phyloP scores from a whole-genome alignment of 495 filamentous ascomycete genomes.

The Xylaria curta region DNA sequence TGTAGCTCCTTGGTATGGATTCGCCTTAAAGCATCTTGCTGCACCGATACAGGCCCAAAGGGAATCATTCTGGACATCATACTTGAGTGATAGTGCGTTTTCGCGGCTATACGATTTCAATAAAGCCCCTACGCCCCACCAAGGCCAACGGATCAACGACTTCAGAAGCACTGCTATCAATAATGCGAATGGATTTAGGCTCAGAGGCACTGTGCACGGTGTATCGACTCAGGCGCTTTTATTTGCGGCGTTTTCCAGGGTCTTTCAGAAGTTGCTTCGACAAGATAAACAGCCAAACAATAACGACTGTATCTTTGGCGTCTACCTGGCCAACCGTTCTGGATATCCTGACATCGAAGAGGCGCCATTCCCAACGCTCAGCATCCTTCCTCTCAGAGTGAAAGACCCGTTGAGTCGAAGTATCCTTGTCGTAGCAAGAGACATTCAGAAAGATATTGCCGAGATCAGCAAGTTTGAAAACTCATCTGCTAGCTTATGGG shows the following conservation, averaged over 20 bases:
- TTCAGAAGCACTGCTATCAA: conserved; percentile 33
- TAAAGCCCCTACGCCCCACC: neutral
- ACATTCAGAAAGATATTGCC: conserved; percentile 50
- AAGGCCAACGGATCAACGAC: conserved; percentile 14
- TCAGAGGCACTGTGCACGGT: conserved; percentile 34
- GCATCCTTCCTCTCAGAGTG: conserved; percentile 50
- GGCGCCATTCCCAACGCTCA: conserved; percentile 46
- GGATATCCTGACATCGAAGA: conserved; percentile 29
- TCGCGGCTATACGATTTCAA: neutral
- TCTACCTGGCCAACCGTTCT: conserved; percentile 54
- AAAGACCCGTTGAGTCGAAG: neutral
- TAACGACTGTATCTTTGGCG: conserved; percentile 46
- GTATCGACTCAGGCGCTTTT: conserved; percentile 51
- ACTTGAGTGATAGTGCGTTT: conserved; percentile 46
- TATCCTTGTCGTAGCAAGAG: conserved; percentile 34
- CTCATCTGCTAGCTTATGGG: conserved; percentile 53
- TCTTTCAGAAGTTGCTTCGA: conserved; percentile 23
- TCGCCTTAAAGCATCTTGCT: conserved; percentile 24
- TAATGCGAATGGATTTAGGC: conserved; percentile 27
- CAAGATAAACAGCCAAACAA: neutral
- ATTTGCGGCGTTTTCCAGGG: conserved; percentile 49
- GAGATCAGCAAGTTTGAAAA: conserved; percentile 44
- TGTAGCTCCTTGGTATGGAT: conserved; percentile 33
- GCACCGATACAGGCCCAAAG: conserved; percentile 29
- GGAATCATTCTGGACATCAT: conserved; percentile 61